Percentiles rank a stretch among this genome's conserved stretches.
These are phyloP conservation scores for Rhodosporidiobolus sp. DNA, from an alignment of 768 basidiomycete genomes.

Conservation along the genomic window DNA sequence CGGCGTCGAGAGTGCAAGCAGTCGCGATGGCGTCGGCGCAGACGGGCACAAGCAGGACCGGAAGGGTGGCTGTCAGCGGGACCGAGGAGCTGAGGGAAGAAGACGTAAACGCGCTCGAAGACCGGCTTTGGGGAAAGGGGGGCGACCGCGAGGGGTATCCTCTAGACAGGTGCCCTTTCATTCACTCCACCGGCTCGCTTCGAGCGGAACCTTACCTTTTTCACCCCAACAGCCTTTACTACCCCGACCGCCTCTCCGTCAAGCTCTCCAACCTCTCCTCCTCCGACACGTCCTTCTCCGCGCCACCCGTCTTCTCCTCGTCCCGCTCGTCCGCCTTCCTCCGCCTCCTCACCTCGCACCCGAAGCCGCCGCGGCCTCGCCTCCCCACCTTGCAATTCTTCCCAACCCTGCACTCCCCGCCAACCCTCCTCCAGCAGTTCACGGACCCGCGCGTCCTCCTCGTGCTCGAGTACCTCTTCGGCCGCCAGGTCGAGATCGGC, in stretches of 20 bases:
- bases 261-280: not conserved
- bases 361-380: not conserved
- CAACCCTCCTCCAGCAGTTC: not conserved
- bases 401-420: not conserved
- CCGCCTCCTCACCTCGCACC: not conserved
- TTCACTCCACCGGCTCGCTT: not conserved
- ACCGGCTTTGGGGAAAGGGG: not conserved
- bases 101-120: not conserved
- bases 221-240: not conserved
- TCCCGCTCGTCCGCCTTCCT: not conserved
- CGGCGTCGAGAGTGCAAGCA: not conserved
- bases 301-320: not conserved
- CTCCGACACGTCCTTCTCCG: not conserved
- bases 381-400: not conserved
- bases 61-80: not conserved
- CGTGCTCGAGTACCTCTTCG: slow-evolving; percentile 5
- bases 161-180: not conserved
- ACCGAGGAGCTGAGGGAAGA: not conserved
- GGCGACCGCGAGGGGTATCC: not conserved
- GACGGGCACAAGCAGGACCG: not conserved
- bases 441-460: not conserved
- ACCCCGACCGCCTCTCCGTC: not conserved
- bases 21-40: not conserved
- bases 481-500: not conserved
- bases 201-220: not conserved